These are phyloP conservation scores for Naumovozyma dairenensis DNA, from an alignment of 805 yeast genomes.

Conservation along the genomic window DNA sequence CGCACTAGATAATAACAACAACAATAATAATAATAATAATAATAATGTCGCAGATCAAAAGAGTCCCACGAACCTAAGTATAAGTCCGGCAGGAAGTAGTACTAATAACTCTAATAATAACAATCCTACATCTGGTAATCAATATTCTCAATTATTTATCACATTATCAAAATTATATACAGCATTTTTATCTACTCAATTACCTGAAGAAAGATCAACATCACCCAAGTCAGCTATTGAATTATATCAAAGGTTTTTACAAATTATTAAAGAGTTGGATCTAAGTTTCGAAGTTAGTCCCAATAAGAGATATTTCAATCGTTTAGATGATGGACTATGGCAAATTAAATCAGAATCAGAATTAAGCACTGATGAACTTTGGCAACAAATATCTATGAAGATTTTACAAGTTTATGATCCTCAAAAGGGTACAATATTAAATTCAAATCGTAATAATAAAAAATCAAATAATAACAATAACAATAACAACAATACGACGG, in stretches of 20 bases:
- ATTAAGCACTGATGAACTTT: constrained; percentile 18
- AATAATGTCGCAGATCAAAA: not conserved
- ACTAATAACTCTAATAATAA: constrained; percentile 1
- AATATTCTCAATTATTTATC: constrained; percentile 16
- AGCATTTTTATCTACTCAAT: constrained; percentile 18
- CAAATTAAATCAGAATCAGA: constrained; percentile 23
- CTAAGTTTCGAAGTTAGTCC: constrained; percentile 25
- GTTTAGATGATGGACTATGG: constrained; percentile 22
- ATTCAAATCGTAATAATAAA: constrained; percentile 13
- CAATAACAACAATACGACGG: constrained; percentile 3
- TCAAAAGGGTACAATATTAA: constrained; percentile 21
- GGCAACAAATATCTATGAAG: constrained; percentile 21
- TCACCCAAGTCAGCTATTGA: constrained; percentile 29
- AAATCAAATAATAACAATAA: constrained; percentile 7
- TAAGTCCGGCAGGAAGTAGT: constrained; percentile 2
- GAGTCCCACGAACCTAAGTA: constrained; percentile 1
- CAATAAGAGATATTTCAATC: constrained; percentile 22
- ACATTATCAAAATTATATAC: constrained; percentile 23
- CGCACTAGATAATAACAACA: not conserved
- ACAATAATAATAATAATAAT: not conserved
- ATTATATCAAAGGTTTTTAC: constrained; percentile 27
- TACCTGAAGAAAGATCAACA: constrained; percentile 23
- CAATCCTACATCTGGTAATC: too few species aligned
- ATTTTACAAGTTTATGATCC: constrained; percentile 22
- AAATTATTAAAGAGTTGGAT: constrained; percentile 27